phyloP scores from a whole-genome alignment of 345 rosid genomes.

The Arabidopsis arenosa region DNA sequence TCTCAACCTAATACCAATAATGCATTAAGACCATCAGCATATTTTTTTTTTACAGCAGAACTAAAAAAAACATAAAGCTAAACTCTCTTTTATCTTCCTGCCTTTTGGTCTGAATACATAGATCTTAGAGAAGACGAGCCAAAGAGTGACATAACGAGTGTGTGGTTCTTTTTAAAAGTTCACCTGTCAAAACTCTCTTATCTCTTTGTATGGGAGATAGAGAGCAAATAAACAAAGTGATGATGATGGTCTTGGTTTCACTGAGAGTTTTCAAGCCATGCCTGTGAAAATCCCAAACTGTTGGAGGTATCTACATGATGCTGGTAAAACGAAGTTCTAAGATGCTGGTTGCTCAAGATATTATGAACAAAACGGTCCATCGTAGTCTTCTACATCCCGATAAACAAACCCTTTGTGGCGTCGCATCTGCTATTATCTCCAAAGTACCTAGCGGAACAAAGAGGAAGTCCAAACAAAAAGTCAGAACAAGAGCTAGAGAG shows the following conservation, averaged over 20 bases:
- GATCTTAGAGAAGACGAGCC: constrained; percentile 31
- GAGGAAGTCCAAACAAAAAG: constrained; percentile 14
- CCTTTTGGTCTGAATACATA: constrained; percentile 21
- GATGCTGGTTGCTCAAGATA: constrained; percentile 24
- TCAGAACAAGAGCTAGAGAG: constrained; percentile 1
- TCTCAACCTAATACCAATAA: constrained; percentile 16
- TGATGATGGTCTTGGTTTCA: constrained; percentile 39
- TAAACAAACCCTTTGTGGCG: neutral
- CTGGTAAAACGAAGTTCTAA: constrained; percentile 35
- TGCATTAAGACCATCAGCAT: constrained; percentile 37
- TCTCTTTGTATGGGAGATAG: constrained; percentile 27
- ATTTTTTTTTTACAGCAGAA: constrained; percentile 33
- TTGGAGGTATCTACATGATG: constrained; percentile 41
- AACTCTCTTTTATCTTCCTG: constrained; percentile 18
- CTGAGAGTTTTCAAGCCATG: constrained; percentile 32
- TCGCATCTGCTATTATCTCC: constrained; percentile 33
- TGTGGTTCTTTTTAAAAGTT: constrained; percentile 26
- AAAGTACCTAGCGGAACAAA: constrained; percentile 15
- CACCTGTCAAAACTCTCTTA: constrained; percentile 38
- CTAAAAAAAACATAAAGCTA: constrained; percentile 30
- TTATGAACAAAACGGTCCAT: constrained; percentile 31
- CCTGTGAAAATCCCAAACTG: constrained; percentile 35
- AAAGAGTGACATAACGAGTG: constrained; percentile 27
- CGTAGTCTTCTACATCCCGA: constrained; percentile 19
- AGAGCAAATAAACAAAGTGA: constrained; percentile 45